Evolutionary conservation across 148 eudicot species (phyloP).

Genomic region (Amaranthus cruentus): DNA sequence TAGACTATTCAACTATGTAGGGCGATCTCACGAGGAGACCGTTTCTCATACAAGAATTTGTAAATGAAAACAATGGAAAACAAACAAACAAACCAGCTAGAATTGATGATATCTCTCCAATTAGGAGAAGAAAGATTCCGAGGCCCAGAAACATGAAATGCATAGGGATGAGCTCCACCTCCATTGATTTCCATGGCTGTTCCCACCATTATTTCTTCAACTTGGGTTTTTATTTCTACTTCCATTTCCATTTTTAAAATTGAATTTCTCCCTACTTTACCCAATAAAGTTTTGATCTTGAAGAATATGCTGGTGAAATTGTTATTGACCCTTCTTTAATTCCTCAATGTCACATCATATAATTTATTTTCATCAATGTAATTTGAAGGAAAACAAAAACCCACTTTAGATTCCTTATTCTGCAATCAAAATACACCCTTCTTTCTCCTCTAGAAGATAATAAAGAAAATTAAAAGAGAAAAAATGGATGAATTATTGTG

Average conservation of each 20-base stretch:
- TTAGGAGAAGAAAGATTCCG: constrained; percentile 60
- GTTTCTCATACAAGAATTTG: too few species aligned
- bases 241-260: background rate
- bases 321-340: background rate
- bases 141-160: constrained; percentile 76
- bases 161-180: constrained; percentile 42
- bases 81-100: constrained; percentile 47
- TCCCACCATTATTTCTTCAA: constrained; percentile 8
- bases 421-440: background rate
- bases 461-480: background rate
- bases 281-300: background rate
- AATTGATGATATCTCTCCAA: constrained; percentile 68
- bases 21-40: too few species aligned
- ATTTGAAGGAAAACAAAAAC: background rate
- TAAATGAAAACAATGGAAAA: background rate
- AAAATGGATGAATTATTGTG: background rate
- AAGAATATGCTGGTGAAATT: constrained; percentile 18
- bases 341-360: background rate
- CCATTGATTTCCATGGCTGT: background rate
- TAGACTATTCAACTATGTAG: too few species aligned
- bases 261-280: background rate
- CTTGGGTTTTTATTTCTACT: constrained; percentile 12
- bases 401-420: constrained; percentile 2
- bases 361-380: background rate
- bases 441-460: background rate